Base-by-base conservation (phyloP, 176 grass and related monocot genomes). In the Dendrocalamus sinicus region DNA sequence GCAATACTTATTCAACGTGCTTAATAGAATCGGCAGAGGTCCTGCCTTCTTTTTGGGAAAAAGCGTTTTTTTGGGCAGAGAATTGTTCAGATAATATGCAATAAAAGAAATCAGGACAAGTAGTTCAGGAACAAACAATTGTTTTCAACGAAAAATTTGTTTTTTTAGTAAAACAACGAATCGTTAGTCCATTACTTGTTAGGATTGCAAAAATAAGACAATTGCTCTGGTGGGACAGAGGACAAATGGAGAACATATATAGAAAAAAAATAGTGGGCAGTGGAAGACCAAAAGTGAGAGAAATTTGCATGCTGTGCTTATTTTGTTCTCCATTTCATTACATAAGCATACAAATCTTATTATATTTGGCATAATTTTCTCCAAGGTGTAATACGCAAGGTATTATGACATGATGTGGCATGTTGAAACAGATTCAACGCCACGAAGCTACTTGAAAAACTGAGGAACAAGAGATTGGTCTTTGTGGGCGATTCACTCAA, bases 401-500 rank as follows among this genome's bases (percentile, higher is more conserved):
- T 23, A 62, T 44, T 22, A 28, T 37, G 15, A 73, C 19, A 73
- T 48, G 37, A n/a, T 46, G 37, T 67, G 11, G 12, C 19, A 16
- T 9, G 48, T 12, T 9, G 35, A 32, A 89, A 84, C 92, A 99
- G 96, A 78, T 99, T 99, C 41, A 75, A 96, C 52, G 86, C 90
- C 9, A 89, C 44, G 17, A 75, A 74, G 37, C 55, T 99, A 52
- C 92, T 99, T 26, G 86, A 92, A 48, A 91, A 81, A 24, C 83
- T 99, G 10, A 94, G 84, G 50, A 90, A 89, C 59, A 96, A 96
- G 75, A 95, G 93, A 58, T 22, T 96, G 82, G 90, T 99, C 35
- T 99, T 94, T 45, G 96, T 99, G 24, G 96, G 96, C 0, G 96
- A 99, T 9, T 99, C 96, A 16, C 62, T 99, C 6, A 99, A 99